phyloP scores from a whole-genome alignment of 768 basidiomycete species.

The Lactarius hengduanensis region DNA sequence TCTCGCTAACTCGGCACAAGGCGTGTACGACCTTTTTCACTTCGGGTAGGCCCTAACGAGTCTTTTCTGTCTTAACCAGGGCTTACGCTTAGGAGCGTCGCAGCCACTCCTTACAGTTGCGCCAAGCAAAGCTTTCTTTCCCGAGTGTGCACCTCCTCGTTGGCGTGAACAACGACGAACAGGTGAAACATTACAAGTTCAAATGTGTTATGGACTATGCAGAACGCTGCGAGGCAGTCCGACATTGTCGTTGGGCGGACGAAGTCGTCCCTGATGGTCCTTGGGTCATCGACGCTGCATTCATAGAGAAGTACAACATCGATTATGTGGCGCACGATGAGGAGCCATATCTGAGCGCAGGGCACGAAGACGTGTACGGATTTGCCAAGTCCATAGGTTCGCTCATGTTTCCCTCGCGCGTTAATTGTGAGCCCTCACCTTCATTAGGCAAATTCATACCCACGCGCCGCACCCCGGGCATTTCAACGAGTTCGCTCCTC shows the following conservation, averaged over 20 bases:
- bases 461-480: conserved; percentile 89
- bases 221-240: conserved; percentile 88
- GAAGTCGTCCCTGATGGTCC: conserved; percentile 89
- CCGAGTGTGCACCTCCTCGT: conserved; percentile 86
- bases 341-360: conserved; percentile 76
- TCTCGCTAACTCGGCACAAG: conserved; percentile 38
- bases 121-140: conserved; percentile 95
- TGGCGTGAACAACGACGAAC: conserved; percentile 90
- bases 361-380: conserved; percentile 81
- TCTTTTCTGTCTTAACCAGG: conserved; percentile 7
- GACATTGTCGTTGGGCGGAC: conserved; percentile 98
- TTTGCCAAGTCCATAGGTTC: conserved; percentile 78
- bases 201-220: conserved; percentile 83
- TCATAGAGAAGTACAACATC: conserved; percentile 81
- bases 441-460: conserved; percentile 86
- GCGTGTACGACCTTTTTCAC: conserved; percentile 97
- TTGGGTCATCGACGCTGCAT: conserved; percentile 82
- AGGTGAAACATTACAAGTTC: conserved; percentile 76
- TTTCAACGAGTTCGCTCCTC: conserved; percentile 90
- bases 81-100: conserved; percentile 15
- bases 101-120: conserved; percentile 92
- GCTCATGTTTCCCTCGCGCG: conserved; percentile 29
- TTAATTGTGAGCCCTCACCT: conserved; percentile 3
- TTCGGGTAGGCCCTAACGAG: conserved; percentile 63
- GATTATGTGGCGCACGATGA: conserved; percentile 99